Evolutionary conservation across 345 rosid species (phyloP), one percentile per base, ranked within the genome.

Genomic region (Dipteronia sinensis): DNA sequence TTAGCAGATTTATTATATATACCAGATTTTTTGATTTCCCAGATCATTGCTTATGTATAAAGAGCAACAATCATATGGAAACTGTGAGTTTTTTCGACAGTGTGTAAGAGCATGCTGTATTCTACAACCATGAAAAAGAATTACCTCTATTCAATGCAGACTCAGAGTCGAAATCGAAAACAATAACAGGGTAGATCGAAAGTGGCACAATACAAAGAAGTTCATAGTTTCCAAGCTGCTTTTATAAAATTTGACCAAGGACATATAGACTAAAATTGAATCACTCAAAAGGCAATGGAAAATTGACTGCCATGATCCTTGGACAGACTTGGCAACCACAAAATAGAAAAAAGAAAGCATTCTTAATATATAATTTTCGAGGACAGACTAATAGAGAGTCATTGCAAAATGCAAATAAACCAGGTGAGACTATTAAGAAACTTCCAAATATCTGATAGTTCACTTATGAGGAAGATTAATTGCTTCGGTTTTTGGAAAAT

Each of bases 371-470:
- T 65, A 27, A 46, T 44, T 63, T 25, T 40, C 23, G 55, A 49
- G 46, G 29, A 31, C 5, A 75, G 64, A 29, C 38, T 65, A 69
- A 75, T 46, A 51, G 67, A 51, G 73, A 38, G 58, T 4, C 7
- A 10, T n/a, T 72, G 49, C 49, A 46, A 46, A 15, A 38, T 53
- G 58, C n/a, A 20, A 58, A n/a, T 38, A 7, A 2, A 59, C 67
- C 46, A 61, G 19, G 23, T 23, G 77, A 75, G 64, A 20, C 49
- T 49, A 34, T 65, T 75, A 15, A 49, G 29, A 22, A 65, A 64
- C 71, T 20, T 29, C 19, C 29, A 49, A 59, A 40, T 20, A n/a
- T 6, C 56, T 61, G 17, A 42, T 19, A 44, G 4, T 23, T 42
- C 40, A 15, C 25, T 38, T 12, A 61, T 22, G 20, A 16, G 19